Evolutionary conservation across 768 basidiomycete genomes (phyloP).

Genomic region (Gymnopilus junonius): DNA sequence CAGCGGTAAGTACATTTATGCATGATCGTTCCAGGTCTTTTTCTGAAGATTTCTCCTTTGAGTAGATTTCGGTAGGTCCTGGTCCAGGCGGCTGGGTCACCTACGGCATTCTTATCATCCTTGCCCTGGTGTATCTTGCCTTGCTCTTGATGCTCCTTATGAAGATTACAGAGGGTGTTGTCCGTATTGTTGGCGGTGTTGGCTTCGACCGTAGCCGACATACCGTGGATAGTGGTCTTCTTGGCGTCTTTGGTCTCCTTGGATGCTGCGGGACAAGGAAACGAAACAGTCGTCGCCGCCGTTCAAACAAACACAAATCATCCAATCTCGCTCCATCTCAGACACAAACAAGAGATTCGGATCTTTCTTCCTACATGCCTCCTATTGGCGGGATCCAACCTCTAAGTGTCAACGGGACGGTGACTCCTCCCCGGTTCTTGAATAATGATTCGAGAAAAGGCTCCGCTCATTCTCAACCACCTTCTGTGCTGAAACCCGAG

Average conservation of each 20-base stretch:
- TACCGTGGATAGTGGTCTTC: slow-evolving; percentile 82
- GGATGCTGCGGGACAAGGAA: slow-evolving; percentile 61
- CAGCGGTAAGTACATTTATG: slow-evolving; percentile 63
- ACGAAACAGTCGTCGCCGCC: slow-evolving; percentile 40
- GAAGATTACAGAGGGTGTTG: slow-evolving; percentile 84
- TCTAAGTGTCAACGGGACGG: slow-evolving; percentile 24
- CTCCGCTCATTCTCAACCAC: slow-evolving; percentile 61
- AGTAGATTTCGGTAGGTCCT: slow-evolving; percentile 80
- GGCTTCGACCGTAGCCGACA: slow-evolving; percentile 86
- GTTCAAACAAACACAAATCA: slow-evolving; percentile 23
- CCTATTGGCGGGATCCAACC: slow-evolving; percentile 39
- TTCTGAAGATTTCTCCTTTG: background rate
- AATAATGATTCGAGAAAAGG: slow-evolving; percentile 46
- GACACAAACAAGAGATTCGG: slow-evolving; percentile 38
- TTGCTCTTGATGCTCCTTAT: slow-evolving; percentile 80
- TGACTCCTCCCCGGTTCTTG: slow-evolving; percentile 39
- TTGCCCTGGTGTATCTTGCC: slow-evolving; percentile 83
- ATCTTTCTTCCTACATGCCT: slow-evolving; percentile 56
- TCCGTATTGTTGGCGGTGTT: slow-evolving; percentile 76
- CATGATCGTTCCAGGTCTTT: background rate
- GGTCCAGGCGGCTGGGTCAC: slow-evolving; percentile 92
- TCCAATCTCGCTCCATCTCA: slow-evolving; percentile 8
- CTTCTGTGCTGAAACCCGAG: slow-evolving; percentile 78
- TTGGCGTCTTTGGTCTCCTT: slow-evolving; percentile 78
- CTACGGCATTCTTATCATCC: slow-evolving; percentile 87